Conservation (phyloP, 805 yeast species). For the Candida germanica region DNA sequence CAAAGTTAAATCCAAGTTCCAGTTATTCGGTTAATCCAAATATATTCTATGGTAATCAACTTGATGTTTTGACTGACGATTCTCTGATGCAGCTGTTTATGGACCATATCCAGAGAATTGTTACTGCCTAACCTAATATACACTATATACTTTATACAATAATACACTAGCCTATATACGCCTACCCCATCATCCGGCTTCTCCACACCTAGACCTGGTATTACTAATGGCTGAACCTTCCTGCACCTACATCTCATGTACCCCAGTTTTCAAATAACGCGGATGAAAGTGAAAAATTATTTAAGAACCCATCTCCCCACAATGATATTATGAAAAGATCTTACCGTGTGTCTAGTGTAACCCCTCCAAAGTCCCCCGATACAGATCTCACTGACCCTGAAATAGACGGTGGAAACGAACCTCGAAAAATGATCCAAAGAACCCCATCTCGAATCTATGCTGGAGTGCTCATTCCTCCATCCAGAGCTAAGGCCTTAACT, state of each 20-base stretch:
- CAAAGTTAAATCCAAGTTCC: conserved; percentile 92
- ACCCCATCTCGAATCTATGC: not conserved
- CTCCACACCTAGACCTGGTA: too few species aligned
- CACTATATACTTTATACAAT: too few species aligned
- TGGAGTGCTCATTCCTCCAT: conserved; percentile 6
- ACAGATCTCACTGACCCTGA: not conserved
- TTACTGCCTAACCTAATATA: conserved; percentile 15
- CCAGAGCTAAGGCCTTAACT: conserved; percentile 2
- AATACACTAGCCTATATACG: not conserved
- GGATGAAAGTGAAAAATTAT: conserved; percentile 2
- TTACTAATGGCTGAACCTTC: too few species aligned
- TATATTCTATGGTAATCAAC: conserved; percentile 18
- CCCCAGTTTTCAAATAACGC: too few species aligned
- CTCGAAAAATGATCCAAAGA: not conserved
- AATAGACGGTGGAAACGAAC: not conserved
- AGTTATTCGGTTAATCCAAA: conserved; percentile 48
- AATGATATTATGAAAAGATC: conserved; percentile 3
- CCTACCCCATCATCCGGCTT: too few species aligned
- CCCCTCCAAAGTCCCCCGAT: conserved; percentile 4
- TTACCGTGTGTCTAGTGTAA: not conserved
- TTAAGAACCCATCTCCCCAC: not conserved
- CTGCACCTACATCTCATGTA: too few species aligned
- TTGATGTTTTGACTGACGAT: conserved; percentile 88
- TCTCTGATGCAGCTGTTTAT: conserved; percentile 92
- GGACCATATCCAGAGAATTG: conserved; percentile 70